Percentiles rank a stretch among this genome's conserved stretches.
phyloP scores from a whole-genome alignment of 225 moss, liverwort and hornwort species.

The Climacium dendroides region DNA sequence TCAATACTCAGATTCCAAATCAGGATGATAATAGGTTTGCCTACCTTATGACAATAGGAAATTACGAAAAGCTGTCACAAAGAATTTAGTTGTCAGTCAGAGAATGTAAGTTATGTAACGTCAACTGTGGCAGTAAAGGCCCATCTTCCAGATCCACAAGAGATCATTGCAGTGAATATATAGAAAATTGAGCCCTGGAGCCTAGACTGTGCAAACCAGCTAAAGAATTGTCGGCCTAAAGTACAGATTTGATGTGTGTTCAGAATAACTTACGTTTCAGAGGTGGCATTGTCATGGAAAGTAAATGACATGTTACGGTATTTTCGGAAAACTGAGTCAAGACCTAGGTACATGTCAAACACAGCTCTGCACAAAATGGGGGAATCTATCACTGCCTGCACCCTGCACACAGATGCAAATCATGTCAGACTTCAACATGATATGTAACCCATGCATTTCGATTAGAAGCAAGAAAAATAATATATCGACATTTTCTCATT shows the following conservation, averaged over 20 bases:
- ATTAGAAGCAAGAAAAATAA: background rate
- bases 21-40: too few species aligned
- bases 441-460: background rate
- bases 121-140: background rate
- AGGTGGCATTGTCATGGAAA: constrained; percentile 16
- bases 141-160: background rate
- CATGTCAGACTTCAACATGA: background rate
- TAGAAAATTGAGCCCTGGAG: background rate
- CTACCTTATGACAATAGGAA: too few species aligned
- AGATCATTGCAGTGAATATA: background rate
- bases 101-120: background rate
- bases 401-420: constrained; percentile 16
- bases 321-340: constrained; percentile 38
- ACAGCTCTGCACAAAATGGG: constrained; percentile 45
- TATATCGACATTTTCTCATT: background rate
- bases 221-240: background rate
- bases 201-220: background rate
- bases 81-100: background rate
- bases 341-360: constrained; percentile 44
- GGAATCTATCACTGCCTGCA: constrained; percentile 33
- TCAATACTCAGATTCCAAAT: too few species aligned
- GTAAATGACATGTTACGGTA: constrained; percentile 37
- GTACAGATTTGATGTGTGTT: background rate
- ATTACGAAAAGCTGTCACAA: too few species aligned
- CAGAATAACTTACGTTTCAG: constrained; percentile 1